Base-by-base conservation (phyloP, 2,329 filamentous ascomycete genomes). In the Exophiala sp. region DNA sequence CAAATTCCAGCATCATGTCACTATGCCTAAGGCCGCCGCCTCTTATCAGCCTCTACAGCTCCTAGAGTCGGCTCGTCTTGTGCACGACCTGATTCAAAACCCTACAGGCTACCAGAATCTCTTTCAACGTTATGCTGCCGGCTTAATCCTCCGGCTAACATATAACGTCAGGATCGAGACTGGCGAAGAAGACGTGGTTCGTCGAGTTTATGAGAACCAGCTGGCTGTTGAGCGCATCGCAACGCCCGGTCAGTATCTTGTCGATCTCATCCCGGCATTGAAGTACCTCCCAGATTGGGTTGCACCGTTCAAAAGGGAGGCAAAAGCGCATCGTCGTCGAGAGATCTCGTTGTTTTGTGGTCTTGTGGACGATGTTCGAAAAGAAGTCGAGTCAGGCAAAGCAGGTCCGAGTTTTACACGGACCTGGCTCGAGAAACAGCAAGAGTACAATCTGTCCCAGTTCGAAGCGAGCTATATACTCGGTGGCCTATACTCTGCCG, bases 91-190 rank as follows among this genome's bases (percentile, higher is more conserved):
- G 12, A 44, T 69, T 10, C 47, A 48, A 3, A 42, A 60, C 0
- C 70, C 69, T 5, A 39, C 32, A 14, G 54, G 66, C 36, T 73
- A 72, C 49, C 65, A 71, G 38, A 60, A 52, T 3, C 65, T 65
- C 39, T 66, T 73, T 44, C 68, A 72, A 49, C 62, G 69, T 6
- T 73, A 72, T 52, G 65, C 71, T 11, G 63, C 68, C 0, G 68
- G 69, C 0, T 40, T 75, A 1, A 71, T 72, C 20, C 59, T 72
- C 20, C 65, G 71, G 0, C 44, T 74, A 5, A 66, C 60, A 3
- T 75, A 69, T 43, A 70, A 68, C 4, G 67, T 66, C 32, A 50
- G 48, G 0, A 59, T 72, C 10, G 57, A 63, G 12, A 70, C 65
- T 3, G 70, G 66, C 1, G 61, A 68, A 2, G 70, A 72, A 29